Evolutionary conservation across 2,329 filamentous ascomycete genomes (phyloP), one percentile per base, ranked within the genome.

Genomic region (Aspergillus clavatus): DNA sequence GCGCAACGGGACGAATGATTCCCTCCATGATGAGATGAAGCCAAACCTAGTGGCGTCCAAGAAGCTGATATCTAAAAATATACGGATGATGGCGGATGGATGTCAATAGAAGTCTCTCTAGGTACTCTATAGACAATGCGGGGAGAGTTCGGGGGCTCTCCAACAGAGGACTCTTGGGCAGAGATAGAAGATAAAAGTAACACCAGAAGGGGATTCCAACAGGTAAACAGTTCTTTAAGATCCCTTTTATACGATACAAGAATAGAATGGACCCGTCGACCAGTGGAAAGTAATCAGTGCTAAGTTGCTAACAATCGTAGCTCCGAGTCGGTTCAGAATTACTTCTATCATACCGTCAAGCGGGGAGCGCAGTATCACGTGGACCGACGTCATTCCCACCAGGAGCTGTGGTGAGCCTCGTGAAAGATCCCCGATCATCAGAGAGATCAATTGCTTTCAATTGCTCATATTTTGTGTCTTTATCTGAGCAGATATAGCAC

Each of bases 1-100:
- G 61, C 19, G 63, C 54, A 18, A 69, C 53, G 27, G 68, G 62
- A 47, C 65, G 63, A 36, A 65, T 45, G 26, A 69, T 41, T 42
- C 56, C 58, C 41, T 69, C 63, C 66, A 69, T 68, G 50, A 37
- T 50, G 14, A 26, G 10, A 14, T 16, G 14, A 18, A 21, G 8
- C 10, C n/a, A n/a, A n/a, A n/a, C 31, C 31, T 35, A 7, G 3
- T 19, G 11, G 16, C 8, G n/a, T 19, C 16, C 19, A 12, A 35
- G 2, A 11, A 1, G 10, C 8, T 5, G 12, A 19, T 35, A 1
- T 14, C 31, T 11, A 14, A 35, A 8, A 11, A 7, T 19, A 3
- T 3, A 19, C 3, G 18, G 10, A 12, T 5, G 7, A 21, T 18
- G 8, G 6, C 16, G 19, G 11, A 12, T 4, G 8, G 18, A 10